These are phyloP conservation scores for Trichoderma endophyticum DNA, from an alignment of 2,329 filamentous ascomycete genomes.

Conservation along the genomic window DNA sequence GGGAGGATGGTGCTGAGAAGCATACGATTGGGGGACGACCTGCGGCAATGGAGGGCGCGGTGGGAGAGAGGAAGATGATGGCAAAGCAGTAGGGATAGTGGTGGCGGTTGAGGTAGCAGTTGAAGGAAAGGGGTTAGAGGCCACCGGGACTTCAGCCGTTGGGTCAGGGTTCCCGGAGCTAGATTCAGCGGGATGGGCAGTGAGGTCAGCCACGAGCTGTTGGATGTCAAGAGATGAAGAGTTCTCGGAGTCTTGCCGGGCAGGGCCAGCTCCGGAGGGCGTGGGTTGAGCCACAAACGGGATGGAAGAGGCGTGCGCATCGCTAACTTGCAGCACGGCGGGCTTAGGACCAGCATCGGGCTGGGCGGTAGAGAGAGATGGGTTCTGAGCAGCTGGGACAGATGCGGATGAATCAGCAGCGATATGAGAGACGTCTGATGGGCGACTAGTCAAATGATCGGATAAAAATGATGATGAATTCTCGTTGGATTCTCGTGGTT, in stretches of 20 bases:
- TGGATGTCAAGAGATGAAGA: slow-evolving; percentile 37
- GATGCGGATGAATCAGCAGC: slow-evolving; percentile 32
- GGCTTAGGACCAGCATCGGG: slow-evolving; percentile 28
- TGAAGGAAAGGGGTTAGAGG: slow-evolving; percentile 29
- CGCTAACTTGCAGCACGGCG: slow-evolving; percentile 25
- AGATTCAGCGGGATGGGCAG: slow-evolving; percentile 32
- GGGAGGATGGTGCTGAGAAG: slow-evolving; percentile 36
- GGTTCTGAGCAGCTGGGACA: slow-evolving; percentile 26
- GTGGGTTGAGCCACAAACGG: slow-evolving; percentile 22
- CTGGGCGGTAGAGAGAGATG: slow-evolving; percentile 27
- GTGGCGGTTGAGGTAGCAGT: neutral
- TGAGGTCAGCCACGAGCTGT: slow-evolving; percentile 42
- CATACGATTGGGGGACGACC: slow-evolving; percentile 36
- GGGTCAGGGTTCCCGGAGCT: slow-evolving; percentile 29
- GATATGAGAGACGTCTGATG: slow-evolving; percentile 30
- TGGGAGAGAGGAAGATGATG: slow-evolving; percentile 44
- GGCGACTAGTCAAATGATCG: slow-evolving; percentile 37
- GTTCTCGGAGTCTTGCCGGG: slow-evolving; percentile 30
- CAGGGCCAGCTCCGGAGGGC: slow-evolving; percentile 30
- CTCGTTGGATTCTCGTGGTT: slow-evolving; percentile 31
- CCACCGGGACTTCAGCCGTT: slow-evolving; percentile 28
- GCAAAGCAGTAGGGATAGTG: slow-evolving; percentile 35
- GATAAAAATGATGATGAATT: slow-evolving; percentile 44
- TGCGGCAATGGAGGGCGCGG: slow-evolving; percentile 44
- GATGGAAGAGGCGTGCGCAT: slow-evolving; percentile 22